A percentile compares a stretch with the other conserved stretches of the same genome.
phyloP scores from a whole-genome alignment of 495 filamentous ascomycete species.

The Delitschia confertaspora region DNA sequence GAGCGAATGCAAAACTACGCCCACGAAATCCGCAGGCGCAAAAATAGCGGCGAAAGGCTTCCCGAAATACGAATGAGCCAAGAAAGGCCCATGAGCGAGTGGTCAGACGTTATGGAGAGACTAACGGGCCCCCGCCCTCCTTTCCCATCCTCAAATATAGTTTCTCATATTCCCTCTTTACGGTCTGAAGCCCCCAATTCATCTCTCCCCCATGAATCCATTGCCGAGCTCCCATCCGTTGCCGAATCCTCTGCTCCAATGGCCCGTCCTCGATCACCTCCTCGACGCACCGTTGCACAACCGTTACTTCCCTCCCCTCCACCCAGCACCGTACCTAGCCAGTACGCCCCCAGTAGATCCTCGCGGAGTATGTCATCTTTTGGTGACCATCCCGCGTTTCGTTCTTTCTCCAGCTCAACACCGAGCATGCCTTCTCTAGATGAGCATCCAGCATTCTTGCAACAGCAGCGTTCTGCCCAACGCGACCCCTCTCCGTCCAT shows the following conservation, averaged over 20 bases:
- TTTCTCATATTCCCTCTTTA: conserved; percentile 18
- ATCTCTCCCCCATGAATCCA: not conserved
- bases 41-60: conserved; percentile 14
- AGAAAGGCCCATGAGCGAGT: conserved; percentile 34
- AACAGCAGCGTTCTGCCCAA: too few relatives aligned
- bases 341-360: conserved; percentile 2
- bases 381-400: conserved; percentile 17
- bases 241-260: not conserved
- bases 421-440: conserved; percentile 9
- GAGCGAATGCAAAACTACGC: conserved; percentile 30
- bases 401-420: not conserved
- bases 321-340: conserved; percentile 13
- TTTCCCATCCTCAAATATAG: conserved; percentile 8
- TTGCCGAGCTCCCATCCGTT: conserved; percentile 7
- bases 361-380: conserved; percentile 20
- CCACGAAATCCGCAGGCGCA: conserved; percentile 28
- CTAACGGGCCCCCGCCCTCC: conserved; percentile 11
- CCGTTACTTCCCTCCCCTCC: conserved; percentile 20
- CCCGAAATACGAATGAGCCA: conserved; percentile 25
- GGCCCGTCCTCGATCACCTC: not conserved
- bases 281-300: conserved; percentile 9
- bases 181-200: conserved; percentile 3
- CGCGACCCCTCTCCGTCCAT: too few relatives aligned
- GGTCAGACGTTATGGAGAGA: conserved; percentile 24
- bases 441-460: conserved; percentile 8